Evolutionary conservation across 495 filamentous ascomycete genomes (phyloP).

Genomic region (Neurospora sp.): DNA sequence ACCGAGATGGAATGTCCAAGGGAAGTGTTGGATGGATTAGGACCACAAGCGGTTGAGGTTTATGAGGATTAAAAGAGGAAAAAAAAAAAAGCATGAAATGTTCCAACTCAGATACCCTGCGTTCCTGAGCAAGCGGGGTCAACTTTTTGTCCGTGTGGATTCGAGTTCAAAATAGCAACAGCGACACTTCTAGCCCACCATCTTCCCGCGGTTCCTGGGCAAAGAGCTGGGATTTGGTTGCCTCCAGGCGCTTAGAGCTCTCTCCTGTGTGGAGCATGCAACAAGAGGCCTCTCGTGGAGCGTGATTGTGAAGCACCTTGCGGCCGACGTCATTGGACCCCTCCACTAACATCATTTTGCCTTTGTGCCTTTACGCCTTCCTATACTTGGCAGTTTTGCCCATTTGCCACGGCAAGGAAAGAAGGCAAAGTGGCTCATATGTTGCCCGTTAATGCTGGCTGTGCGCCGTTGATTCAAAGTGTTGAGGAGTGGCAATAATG

Average conservation of each 20-base stretch:
- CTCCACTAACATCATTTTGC: background rate
- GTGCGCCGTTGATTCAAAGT: background rate
- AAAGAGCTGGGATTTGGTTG: background rate
- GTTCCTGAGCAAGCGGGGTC: slow-evolving; percentile 6
- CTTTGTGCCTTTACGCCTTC: background rate
- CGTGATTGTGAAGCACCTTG: slow-evolving; percentile 1
- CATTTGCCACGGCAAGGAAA: background rate
- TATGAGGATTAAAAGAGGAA: background rate
- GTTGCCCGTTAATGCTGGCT: background rate
- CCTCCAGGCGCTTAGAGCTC: slow-evolving; percentile 24
- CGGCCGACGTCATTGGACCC: slow-evolving; percentile 25
- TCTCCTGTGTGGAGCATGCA: slow-evolving; percentile 21
- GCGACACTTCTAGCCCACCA: background rate
- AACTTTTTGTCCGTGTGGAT: background rate
- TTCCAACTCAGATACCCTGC: background rate
- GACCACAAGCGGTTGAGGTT: background rate
- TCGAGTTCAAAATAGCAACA: slow-evolving; percentile 24
- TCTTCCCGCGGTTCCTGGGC: slow-evolving; percentile 13
- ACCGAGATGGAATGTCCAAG: background rate
- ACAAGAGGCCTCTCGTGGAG: slow-evolving; percentile 16
- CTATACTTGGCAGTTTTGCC: background rate
- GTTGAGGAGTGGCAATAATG: background rate
- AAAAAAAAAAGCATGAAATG: background rate
- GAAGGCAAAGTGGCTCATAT: background rate
- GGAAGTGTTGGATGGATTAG: background rate